Evolutionary conservation across 2,329 filamentous ascomycete genomes (phyloP).

Genomic region (Aspergillus quadricinctus): DNA sequence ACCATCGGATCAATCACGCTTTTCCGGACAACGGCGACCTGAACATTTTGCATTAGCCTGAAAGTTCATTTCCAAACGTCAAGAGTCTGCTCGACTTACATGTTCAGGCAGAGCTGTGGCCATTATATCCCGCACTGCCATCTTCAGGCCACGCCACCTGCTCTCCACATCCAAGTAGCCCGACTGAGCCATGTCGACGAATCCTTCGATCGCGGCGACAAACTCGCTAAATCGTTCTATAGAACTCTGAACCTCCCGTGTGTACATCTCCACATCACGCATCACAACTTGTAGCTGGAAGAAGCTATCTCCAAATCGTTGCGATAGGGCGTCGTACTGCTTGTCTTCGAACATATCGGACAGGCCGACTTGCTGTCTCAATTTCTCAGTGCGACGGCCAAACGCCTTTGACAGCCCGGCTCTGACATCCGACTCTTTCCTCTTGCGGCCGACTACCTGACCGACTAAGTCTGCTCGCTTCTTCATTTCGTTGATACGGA

Average conservation of each 20-base stretch:
- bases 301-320: constrained; percentile 88
- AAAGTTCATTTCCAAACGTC: neutral
- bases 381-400: constrained; percentile 80
- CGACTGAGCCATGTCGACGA: constrained; percentile 66
- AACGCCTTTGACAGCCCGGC: constrained; percentile 84
- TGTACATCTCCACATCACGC: constrained; percentile 89
- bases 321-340: constrained; percentile 73
- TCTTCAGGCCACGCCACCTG: constrained; percentile 89
- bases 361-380: constrained; percentile 66
- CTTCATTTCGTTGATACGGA: constrained; percentile 86
- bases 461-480: constrained; percentile 91
- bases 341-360: constrained; percentile 70
- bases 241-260: constrained; percentile 72
- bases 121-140: constrained; percentile 80
- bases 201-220: constrained; percentile 74
- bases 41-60: constrained; percentile 2
- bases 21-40: constrained; percentile 65
- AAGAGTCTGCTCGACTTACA: constrained; percentile 43
- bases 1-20: constrained; percentile 83
- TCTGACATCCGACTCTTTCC: constrained; percentile 83
- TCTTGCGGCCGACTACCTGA: constrained; percentile 78
- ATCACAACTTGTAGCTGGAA: constrained; percentile 88
- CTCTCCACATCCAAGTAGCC: constrained; percentile 80
- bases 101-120: constrained; percentile 80
- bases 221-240: constrained; percentile 78